Conservation (phyloP, 345 rosid genomes). For the Kandelia obovata region DNA sequence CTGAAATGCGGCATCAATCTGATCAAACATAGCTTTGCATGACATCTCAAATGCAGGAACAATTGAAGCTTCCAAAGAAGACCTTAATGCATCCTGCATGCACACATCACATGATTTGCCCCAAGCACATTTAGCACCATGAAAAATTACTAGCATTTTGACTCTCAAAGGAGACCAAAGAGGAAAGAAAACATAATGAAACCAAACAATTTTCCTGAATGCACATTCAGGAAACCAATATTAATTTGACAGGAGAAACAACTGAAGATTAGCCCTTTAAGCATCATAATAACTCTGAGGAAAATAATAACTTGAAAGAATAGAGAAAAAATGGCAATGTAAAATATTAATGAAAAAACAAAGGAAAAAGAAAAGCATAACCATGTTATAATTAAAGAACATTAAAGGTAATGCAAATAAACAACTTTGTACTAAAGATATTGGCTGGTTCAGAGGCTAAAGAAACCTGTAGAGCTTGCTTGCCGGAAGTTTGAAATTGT, state of each 20-base stretch:
- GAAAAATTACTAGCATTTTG: background rate
- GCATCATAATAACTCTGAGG: no score
- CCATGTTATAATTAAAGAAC: background rate
- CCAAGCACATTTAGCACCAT: background rate
- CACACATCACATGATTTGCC: constrained; percentile 14
- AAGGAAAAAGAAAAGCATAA: background rate
- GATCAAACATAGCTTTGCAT: constrained; percentile 88
- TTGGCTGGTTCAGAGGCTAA: background rate
- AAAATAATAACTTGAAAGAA: no score
- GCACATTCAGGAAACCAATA: background rate
- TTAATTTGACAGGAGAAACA: constrained; percentile 4
- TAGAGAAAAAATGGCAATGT: no score
- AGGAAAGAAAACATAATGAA: background rate
- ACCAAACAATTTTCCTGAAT: background rate
- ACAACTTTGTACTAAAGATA: background rate
- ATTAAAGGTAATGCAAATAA: background rate
- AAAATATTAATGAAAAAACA: background rate
- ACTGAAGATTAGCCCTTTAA: background rate
- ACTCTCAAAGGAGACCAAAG: background rate
- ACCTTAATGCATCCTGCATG: constrained; percentile 67
- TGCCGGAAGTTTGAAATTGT: constrained; percentile 94
- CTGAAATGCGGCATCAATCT: constrained; percentile 76
- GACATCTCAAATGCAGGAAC: constrained; percentile 91
- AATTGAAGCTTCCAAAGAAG: constrained; percentile 62
- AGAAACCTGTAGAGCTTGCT: constrained; percentile 84